Percentiles rank a stretch among this genome's conserved stretches.
phyloP scores from a whole-genome alignment of 192 early-diverging fungal species.

The Coemansia umbellata region DNA sequence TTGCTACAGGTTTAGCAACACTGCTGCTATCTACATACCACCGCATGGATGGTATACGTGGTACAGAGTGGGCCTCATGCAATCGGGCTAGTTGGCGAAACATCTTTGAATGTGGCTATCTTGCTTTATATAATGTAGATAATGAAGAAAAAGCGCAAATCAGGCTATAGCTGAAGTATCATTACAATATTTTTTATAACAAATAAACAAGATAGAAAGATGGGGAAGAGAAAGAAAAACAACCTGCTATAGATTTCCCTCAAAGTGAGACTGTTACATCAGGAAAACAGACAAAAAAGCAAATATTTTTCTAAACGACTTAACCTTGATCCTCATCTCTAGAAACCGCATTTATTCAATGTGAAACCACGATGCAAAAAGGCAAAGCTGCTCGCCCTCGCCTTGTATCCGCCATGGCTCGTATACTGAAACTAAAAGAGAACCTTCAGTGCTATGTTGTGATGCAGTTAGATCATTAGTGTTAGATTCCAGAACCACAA shows the following conservation, averaged over 20 bases:
- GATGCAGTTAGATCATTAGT: not conserved
- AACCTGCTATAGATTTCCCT: too few relatives aligned
- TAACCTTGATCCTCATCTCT: too few relatives aligned
- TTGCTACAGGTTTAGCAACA: not conserved
- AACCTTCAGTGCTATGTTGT: not conserved
- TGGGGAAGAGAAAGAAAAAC: too few relatives aligned
- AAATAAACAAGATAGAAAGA: too few relatives aligned
- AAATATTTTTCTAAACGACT: too few relatives aligned
- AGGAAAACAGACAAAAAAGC: too few relatives aligned
- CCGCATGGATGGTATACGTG: not conserved
- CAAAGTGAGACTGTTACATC: too few relatives aligned
- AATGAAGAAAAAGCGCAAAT: too few relatives aligned
- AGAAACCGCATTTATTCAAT: conserved; percentile 7
- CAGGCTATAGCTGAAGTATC: too few relatives aligned
- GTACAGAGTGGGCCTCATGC: not conserved
- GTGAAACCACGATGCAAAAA: conserved; percentile 30
- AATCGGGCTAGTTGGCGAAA: not conserved
- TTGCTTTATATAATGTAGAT: too few relatives aligned
- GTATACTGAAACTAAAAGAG: conserved; percentile 13
- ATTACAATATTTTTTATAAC: too few relatives aligned
- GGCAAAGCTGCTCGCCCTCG: conserved; percentile 9
- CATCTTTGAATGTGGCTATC: too few relatives aligned
- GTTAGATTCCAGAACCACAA: conserved; percentile 1
- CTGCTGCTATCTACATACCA: conserved; percentile 1
- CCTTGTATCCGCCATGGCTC: conserved; percentile 28